Conservation (phyloP, 768 basidiomycete genomes). For the Serpula lacrymans region DNA sequence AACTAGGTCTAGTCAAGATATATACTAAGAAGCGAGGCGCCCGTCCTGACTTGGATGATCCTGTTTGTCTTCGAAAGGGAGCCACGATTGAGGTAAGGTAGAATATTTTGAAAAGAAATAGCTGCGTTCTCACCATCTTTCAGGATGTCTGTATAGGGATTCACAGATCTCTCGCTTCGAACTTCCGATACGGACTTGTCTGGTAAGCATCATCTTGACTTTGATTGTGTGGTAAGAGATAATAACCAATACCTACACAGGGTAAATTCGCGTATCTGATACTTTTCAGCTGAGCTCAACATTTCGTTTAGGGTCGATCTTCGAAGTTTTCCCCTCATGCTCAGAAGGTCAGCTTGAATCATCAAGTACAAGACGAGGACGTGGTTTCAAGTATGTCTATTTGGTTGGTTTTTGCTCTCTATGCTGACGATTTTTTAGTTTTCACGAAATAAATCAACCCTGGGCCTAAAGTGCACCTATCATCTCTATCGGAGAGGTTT, state of each 20-base stretch:
- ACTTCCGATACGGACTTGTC: slow-evolving; percentile 93
- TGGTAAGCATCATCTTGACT: slow-evolving; percentile 58
- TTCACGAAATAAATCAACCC: slow-evolving; percentile 25
- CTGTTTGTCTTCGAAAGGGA: slow-evolving; percentile 85
- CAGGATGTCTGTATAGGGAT: slow-evolving; percentile 91
- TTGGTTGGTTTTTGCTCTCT: neutral
- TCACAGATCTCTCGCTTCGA: slow-evolving; percentile 82
- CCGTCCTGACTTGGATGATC: slow-evolving; percentile 88
- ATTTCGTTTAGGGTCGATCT: slow-evolving; percentile 71
- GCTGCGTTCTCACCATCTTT: neutral
- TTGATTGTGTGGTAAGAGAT: too few species aligned
- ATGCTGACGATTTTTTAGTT: slow-evolving; percentile 15
- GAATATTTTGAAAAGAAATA: neutral
- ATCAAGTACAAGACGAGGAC: slow-evolving; percentile 84
- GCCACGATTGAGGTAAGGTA: slow-evolving; percentile 81
- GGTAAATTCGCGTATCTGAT: slow-evolving; percentile 14
- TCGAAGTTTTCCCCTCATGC: slow-evolving; percentile 93
- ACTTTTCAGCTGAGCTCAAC: slow-evolving; percentile 5
- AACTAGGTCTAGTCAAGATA: slow-evolving; percentile 80
- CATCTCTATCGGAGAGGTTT: too few species aligned
- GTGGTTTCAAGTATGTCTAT: slow-evolving; percentile 76
- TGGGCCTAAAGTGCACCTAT: too few species aligned
- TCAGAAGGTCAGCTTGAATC: slow-evolving; percentile 85
- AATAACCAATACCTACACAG: slow-evolving; percentile 13
- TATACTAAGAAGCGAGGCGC: slow-evolving; percentile 98